Evolutionary conservation across 192 early-diverging fungal species (phyloP), one percentile per base, ranked within the genome.

Genomic region (Backusella circina): DNA sequence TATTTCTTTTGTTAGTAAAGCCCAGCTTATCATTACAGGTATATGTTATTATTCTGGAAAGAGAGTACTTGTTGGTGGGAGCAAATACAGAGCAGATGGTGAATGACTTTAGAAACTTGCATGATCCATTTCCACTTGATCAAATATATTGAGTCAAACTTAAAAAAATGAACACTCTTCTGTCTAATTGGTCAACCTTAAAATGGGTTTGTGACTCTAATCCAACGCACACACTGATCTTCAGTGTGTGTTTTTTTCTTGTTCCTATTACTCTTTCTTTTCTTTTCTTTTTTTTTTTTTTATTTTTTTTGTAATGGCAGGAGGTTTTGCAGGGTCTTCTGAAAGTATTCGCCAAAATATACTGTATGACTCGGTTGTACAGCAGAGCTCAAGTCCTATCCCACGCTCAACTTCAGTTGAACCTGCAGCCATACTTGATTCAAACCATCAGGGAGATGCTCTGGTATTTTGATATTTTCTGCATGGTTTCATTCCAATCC

Each of bases 1-100:
- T 33, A 76, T 91, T 72, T 78, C 80, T 1, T 37, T 85, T 69
- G 90, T 95, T 84, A 92, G 93, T 16, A 82, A 90, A 36, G 93
- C 91, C 9, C 93, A 93, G 85, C 77, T 93, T 66, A 91, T 93
- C 78, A 71, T 78, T 69, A 41, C 65, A 68, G 65, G 50, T 18
- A 65, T 38, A 4, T 84, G 87, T 73, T 12, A 50, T 21, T 77
- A 69, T 8, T 78, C 74, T 35, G 87, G 86, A 16, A 76, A 79
- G 23, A 69, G 82, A 9, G 79, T 88, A 16, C 80, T 84, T 44
- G 73, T 76, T 26, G 89, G 73, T 54, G 89, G 88, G 38, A 85
- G 82, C 28, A 88, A 90, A 71, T 81, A 82, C 54, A 82, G 89
- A 50, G 79, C 83, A 4, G 88, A 91, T 41, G 39, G 13, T 41